Evolutionary conservation across 2,329 filamentous ascomycete genomes (phyloP).

Genomic region (Penicillium brasilianum): DNA sequence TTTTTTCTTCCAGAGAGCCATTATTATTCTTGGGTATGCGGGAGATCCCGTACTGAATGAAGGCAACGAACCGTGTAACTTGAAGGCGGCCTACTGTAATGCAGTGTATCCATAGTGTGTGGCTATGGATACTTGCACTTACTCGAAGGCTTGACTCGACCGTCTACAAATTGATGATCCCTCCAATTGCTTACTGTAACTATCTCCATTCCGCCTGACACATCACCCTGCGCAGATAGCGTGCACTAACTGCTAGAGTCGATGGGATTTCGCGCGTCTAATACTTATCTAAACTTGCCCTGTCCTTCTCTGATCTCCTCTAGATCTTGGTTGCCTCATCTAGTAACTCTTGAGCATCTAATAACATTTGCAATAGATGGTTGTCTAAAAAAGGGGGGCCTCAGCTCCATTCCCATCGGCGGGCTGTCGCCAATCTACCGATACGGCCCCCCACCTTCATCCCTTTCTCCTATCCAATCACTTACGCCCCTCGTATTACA

Average conservation of each 20-base stretch:
- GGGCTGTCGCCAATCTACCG: slow-evolving; percentile 12
- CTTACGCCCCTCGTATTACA: slow-evolving; percentile 11
- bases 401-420: slow-evolving; percentile 9
- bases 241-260: background rate
- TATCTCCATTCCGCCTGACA: background rate
- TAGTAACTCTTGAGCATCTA: background rate
- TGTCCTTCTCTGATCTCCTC: background rate
- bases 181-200: slow-evolving; percentile 12
- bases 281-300: background rate
- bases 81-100: background rate
- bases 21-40: too few relatives aligned
- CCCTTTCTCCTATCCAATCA: slow-evolving; percentile 12
- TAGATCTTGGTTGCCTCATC: background rate
- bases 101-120: background rate
- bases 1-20: background rate
- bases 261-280: background rate
- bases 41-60: background rate
- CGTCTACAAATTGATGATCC: slow-evolving; percentile 16
- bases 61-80: background rate
- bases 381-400: background rate
- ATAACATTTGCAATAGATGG: background rate
- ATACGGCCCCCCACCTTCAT: background rate
- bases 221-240: background rate
- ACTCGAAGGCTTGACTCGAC: slow-evolving; percentile 15
- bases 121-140: slow-evolving; percentile 1